Base-by-base conservation (phyloP, 305 asterid species). In the Fraxinus dipetala region DNA sequence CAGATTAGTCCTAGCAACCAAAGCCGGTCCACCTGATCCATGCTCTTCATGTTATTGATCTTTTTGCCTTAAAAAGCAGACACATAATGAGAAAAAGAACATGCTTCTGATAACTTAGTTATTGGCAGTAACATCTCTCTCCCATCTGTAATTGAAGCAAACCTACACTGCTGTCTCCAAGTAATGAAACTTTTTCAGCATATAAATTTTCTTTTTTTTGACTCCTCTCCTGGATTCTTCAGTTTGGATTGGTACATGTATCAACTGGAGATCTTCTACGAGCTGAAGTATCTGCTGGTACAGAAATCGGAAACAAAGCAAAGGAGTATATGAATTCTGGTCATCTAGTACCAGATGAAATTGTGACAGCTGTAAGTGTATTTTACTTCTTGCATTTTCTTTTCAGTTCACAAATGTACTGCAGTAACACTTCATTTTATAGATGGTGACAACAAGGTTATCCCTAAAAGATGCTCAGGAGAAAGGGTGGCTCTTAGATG, bases 401-500 rank as follows among this genome's bases (percentile, higher is more conserved):
- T 83, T 82, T 79, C 67, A 40, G 38, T 80, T 72, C 31, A 43
- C 40, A 40, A 75, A 78, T 74, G 69, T 78, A 69, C 82, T 82
- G 74, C 78, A 72, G 63, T 82, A 79, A 81, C 69, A 67, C 73
- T 86, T 83, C 75, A 51, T 82, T 72, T 82, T 86, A 63, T 87
- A 93, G 98, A 95, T 95, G 97, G 98, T 93, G 84, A 94, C 90
- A 83, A 76, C 95, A 48, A 88, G 98, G 78, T 84, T 95, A 79
- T 91, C 97, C 28, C 86, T 83, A 76, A 84, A 89, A 84, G 98
- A 95, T 87, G 97, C 92, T 78, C 91, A 91, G 89, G 97, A 93
- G 90, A 93, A 91, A 81, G 98, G 98, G 43, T 95, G 98, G 98
- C 97, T 93, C 84, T 90, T 95, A 79, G 98, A 95, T 89, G 98